phyloP scores from a whole-genome alignment of 1,139 yeast species.

The Saccharomyces hybrid region DNA sequence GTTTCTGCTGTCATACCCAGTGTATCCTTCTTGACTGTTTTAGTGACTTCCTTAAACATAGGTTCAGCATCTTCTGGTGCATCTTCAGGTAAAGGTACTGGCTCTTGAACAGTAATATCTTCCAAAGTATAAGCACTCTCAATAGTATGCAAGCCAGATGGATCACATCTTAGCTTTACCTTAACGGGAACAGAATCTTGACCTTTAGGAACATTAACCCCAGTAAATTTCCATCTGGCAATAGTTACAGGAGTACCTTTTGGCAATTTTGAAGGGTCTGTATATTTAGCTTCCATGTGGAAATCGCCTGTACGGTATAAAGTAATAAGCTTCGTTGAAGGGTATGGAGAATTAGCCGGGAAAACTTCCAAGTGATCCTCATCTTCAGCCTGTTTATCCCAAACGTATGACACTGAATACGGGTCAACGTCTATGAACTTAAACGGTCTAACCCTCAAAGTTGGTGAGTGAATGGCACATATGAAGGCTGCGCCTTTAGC shows the following conservation, averaged over 20 bases:
- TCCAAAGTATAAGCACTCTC: constrained; percentile 94
- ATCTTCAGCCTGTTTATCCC: constrained; percentile 89
- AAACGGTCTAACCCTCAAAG: constrained; percentile 96
- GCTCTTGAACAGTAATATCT: constrained; percentile 86
- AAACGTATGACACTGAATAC: constrained; percentile 84
- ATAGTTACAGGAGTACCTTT: constrained; percentile 56
- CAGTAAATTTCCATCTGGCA: constrained; percentile 80
- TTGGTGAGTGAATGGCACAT: constrained; percentile 98
- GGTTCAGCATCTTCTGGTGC: constrained; percentile 67
- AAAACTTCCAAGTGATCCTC: constrained; percentile 91
- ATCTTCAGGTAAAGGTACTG: constrained; percentile 50
- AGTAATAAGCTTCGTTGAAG: constrained; percentile 92
- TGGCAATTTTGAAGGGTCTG: constrained; percentile 67
- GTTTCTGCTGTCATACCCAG: constrained; percentile 54
- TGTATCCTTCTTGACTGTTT: constrained; percentile 85
- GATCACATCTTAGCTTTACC: constrained; percentile 92
- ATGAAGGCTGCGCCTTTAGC: constrained; percentile 99
- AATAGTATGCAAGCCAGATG: constrained; percentile 89
- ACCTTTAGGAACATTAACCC: constrained; percentile 72
- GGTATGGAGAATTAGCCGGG: constrained; percentile 90
- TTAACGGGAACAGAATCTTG: constrained; percentile 79
- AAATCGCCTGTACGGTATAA: constrained; percentile 88
- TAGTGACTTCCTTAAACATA: constrained; percentile 83
- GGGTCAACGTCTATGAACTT: constrained; percentile 93
- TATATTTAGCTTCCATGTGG: constrained; percentile 77